phyloP scores from a whole-genome alignment of 345 rosid species.

The Melastoma malabathricum region DNA sequence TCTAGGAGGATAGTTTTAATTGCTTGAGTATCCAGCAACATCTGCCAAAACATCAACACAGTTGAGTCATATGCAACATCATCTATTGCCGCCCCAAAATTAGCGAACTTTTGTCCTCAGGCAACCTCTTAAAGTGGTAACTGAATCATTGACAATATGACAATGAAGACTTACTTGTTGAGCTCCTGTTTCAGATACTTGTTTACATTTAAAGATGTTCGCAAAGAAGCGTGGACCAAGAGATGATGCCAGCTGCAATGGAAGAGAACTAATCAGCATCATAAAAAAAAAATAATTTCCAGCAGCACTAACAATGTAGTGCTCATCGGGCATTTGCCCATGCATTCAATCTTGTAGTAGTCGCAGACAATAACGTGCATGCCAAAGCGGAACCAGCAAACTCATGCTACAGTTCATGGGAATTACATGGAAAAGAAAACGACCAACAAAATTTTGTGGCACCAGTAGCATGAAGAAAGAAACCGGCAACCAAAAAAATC shows the following conservation, averaged over 20 bases:
- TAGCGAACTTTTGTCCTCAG: not conserved
- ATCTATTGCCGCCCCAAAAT: not conserved
- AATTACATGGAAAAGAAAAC: no score
- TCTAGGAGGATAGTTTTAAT: slow-evolving; percentile 91
- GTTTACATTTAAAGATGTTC: slow-evolving; percentile 95
- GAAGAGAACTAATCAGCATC: slow-evolving; percentile 5
- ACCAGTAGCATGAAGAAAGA: no score
- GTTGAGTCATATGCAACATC: not conserved
- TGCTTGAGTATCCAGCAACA: slow-evolving; percentile 96
- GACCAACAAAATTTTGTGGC: no score
- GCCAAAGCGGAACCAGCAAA: no score
- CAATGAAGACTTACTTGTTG: slow-evolving; percentile 46
- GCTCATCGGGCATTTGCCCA: no score
- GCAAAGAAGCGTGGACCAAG: slow-evolving; percentile 90
- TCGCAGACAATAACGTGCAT: no score
- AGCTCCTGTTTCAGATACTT: slow-evolving; percentile 97
- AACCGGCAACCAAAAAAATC: no score
- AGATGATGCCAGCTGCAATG: slow-evolving; percentile 85
- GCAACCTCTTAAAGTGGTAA: not conserved
- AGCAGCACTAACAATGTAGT: no score
- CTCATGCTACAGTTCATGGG: no score
- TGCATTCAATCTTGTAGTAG: no score
- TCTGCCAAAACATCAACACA: slow-evolving; percentile 31
- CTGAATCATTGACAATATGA: not conserved
- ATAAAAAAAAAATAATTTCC: not conserved